A percentile compares a stretch with the other conserved stretches of the same genome.
Evolutionary conservation across 352 stramenopile species (phyloP).

Genomic region (Phytophthora sojae): DNA sequence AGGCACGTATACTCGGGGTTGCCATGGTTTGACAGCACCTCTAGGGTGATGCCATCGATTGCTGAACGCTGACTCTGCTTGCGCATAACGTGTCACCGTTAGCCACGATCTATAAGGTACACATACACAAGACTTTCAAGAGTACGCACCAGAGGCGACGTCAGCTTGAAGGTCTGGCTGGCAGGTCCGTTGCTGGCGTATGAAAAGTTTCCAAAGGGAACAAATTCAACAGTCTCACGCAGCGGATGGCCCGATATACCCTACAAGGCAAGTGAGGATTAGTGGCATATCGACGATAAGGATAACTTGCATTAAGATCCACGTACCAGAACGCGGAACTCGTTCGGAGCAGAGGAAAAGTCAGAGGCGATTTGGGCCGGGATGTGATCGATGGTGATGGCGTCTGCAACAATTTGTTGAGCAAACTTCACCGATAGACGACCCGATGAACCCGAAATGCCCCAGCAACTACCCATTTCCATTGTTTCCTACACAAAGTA

Average conservation of each 20-base stretch:
- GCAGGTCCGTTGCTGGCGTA: conserved; percentile 59
- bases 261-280: conserved; percentile 20
- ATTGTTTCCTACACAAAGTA: conserved; percentile 67
- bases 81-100: conserved; percentile 5
- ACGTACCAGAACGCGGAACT: conserved; percentile 71
- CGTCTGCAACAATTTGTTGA: conserved; percentile 65
- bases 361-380: conserved; percentile 70
- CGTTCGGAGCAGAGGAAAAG: conserved; percentile 70
- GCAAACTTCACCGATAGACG: conserved; percentile 82
- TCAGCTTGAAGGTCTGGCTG: conserved; percentile 77
- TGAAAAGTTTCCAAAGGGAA: conserved; percentile 81
- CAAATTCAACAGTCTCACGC: conserved; percentile 52
- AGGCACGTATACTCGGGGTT: conserved; percentile 90
- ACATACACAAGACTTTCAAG: background rate
- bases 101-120: background rate
- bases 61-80: conserved; percentile 51
- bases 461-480: conserved; percentile 88
- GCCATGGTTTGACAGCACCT: conserved; percentile 87
- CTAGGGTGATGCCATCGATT: conserved; percentile 77
- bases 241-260: conserved; percentile 54
- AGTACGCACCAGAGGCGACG: conserved; percentile 46
- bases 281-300: background rate
- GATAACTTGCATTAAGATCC: background rate
- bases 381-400: conserved; percentile 87
- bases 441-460: conserved; percentile 57